Conservation (phyloP, 768 basidiomycete species). For the Boletus sp. region DNA sequence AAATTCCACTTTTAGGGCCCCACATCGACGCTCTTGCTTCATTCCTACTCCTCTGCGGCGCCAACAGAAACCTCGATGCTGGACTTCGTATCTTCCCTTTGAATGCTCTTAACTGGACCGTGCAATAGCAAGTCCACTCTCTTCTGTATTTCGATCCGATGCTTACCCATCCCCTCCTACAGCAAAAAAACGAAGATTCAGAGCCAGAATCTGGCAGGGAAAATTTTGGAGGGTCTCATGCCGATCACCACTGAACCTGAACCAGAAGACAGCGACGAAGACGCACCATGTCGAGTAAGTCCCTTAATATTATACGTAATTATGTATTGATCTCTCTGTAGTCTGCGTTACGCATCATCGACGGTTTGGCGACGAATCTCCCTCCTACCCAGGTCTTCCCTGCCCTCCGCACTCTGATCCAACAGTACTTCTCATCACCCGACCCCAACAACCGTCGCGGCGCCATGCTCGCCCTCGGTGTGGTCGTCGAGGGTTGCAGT, state of each 20-base stretch:
- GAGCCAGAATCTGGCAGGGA: slow-evolving; percentile 74
- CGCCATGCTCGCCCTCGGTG: slow-evolving; percentile 93
- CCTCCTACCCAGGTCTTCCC: slow-evolving; percentile 98
- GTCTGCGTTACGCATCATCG: slow-evolving; percentile 94
- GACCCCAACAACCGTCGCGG: slow-evolving; percentile 83
- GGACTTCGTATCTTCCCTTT: slow-evolving; percentile 88
- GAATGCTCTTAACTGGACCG: slow-evolving; percentile 94
- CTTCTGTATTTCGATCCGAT: not conserved
- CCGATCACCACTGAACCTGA: slow-evolving; percentile 93
- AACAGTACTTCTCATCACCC: slow-evolving; percentile 78
- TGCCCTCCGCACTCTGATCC: slow-evolving; percentile 76
- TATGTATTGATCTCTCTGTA: slow-evolving; percentile 29
- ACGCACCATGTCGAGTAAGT: slow-evolving; percentile 85
- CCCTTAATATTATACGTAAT: not conserved
- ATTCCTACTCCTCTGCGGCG: slow-evolving; percentile 84
- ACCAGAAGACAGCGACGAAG: slow-evolving; percentile 91
- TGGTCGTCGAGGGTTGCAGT: slow-evolving; percentile 95
- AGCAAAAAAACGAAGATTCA: slow-evolving; percentile 98
- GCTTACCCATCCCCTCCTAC: slow-evolving; percentile 8
- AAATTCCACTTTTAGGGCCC: slow-evolving; percentile 89
- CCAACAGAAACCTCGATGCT: slow-evolving; percentile 68
- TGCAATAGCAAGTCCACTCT: slow-evolving; percentile 73
- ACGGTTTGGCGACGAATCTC: slow-evolving; percentile 86
- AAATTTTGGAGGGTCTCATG: slow-evolving; percentile 89
- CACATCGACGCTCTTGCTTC: slow-evolving; percentile 84